phyloP scores from a whole-genome alignment of 192 early-diverging fungal genomes.

The Mortierella claussenii region DNA sequence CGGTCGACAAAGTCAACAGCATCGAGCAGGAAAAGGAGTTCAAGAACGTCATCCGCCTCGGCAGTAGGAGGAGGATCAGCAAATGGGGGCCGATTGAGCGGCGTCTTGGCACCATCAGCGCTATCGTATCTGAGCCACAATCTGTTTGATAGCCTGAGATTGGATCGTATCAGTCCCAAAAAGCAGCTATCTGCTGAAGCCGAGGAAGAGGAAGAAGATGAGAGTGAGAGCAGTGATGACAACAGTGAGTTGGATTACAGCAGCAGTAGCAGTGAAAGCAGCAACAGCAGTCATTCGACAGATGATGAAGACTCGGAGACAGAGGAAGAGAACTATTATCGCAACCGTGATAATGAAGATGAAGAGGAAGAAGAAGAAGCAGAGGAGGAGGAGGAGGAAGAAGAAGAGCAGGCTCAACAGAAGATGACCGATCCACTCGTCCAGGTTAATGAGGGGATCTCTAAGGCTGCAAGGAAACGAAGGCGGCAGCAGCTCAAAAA shows the following conservation, averaged over 20 bases:
- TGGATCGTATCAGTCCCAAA: not conserved
- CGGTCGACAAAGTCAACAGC: not conserved
- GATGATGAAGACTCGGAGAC: conserved; percentile 32
- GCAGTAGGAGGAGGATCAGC: not conserved
- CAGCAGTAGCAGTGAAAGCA: conserved; percentile 43
- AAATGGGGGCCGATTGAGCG: not conserved
- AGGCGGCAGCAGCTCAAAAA: conserved; percentile 2
- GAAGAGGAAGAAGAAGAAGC: conserved; percentile 16
- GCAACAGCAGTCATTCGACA: conserved; percentile 20
- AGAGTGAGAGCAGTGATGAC: conserved; percentile 24
- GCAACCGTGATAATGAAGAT: conserved; percentile 10
- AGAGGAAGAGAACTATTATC: conserved; percentile 19
- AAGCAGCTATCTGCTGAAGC: no score
- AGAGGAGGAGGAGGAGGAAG: not conserved
- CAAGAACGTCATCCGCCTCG: not conserved
- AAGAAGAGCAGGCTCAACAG: no score
- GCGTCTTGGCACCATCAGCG: conserved; percentile 5
- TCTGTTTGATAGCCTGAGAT: conserved; percentile 13
- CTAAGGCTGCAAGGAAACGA: not conserved
- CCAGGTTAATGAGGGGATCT: no score
- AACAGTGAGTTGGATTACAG: conserved; percentile 27
- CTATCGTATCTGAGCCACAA: conserved; percentile 25
- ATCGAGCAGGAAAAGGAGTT: not conserved
- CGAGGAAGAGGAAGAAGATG: not conserved
- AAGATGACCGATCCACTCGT: no score